Evolutionary conservation across 345 rosid genomes (phyloP).

Genomic region (Mallotus nudiflorus): DNA sequence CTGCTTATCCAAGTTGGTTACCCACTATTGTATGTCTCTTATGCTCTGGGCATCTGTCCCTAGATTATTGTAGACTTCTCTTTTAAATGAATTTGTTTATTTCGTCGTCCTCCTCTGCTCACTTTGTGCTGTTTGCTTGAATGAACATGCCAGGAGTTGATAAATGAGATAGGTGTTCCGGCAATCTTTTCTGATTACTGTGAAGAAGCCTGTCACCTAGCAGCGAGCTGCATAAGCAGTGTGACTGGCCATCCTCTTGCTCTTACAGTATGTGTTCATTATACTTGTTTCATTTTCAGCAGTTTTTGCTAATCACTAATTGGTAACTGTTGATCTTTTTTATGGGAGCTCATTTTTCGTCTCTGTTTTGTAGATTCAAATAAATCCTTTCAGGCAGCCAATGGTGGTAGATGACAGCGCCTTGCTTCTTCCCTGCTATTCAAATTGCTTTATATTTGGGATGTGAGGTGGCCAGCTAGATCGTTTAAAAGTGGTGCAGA

Average conservation of each 20-base stretch:
- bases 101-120: background rate
- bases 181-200: conserved; percentile 90
- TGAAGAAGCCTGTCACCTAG: conserved; percentile 95
- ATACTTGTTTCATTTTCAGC: conserved; percentile 3
- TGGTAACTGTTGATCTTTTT: conserved; percentile 4
- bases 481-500: background rate
- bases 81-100: background rate
- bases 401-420: conserved; percentile 72
- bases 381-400: conserved; percentile 97
- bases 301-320: background rate
- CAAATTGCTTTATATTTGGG: conserved; percentile 87
- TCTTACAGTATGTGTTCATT: conserved; percentile 45
- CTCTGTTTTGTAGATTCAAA: conserved; percentile 54
- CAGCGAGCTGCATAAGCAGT: conserved; percentile 56
- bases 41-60: background rate
- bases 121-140: conserved; percentile 7
- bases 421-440: conserved; percentile 79
- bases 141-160: conserved; percentile 54
- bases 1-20: conserved; percentile 84
- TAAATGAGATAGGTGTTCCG: conserved; percentile 65
- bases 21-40: conserved; percentile 64
- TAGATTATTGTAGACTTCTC: background rate
- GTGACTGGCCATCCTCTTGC: conserved; percentile 51
- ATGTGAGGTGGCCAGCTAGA: conserved; percentile 28
- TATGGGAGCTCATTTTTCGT: conserved; percentile 13